Evolutionary conservation across 768 basidiomycete genomes (phyloP), one percentile per base, ranked within the genome.

Genomic region (Austroboletus eburneus): DNA sequence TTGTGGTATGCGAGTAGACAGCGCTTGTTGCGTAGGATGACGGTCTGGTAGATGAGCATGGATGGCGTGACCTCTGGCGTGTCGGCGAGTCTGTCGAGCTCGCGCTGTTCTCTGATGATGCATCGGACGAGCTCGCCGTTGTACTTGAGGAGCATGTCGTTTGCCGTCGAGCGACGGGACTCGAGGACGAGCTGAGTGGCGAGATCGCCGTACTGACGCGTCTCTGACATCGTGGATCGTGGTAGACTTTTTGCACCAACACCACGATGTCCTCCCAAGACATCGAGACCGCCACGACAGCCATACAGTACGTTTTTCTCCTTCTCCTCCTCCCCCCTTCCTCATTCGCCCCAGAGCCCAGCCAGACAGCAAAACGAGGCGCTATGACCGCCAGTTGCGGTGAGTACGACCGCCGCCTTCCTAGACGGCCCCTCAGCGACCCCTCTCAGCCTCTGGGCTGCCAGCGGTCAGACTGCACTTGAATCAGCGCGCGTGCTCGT

Each of bases 381-480:
- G 91, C 38, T 99, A 98, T 62, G 95, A 99, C 68, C 83, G 95
- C 45, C 95, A 99, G 68, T 79, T 98, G 29, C 77, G 94, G 91
- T 91, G 49, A 34, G 77, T 57, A 18, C 39, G 17, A 35, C 32
- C 27, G 41, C 33, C 41, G 1, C 6, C 7, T 10, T 1, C 17
- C 9, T 9, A 23, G 22, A 5, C 4, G 24, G 6, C 21, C 7
- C 9, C 18, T 21, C 30, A 48, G 9, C 48, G 35, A 30, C 9
- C 36, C 33, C 9, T 34, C 14, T 30, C 58, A 90, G 91, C 20
- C 74, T 99, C 20, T 99, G 95, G 95, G 95, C 94, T 10, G 81
- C 90, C 2, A 81, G 87, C 1, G 96, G 95, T 5, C 95, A 99
- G 66, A 71, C 73, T 21, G 91, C 91, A 0, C 84, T 98, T 48